Evolutionary conservation across 2,329 filamentous ascomycete genomes (phyloP), one percentile per base, ranked within the genome.

Genomic region (Pseudocercospora cruenta): DNA sequence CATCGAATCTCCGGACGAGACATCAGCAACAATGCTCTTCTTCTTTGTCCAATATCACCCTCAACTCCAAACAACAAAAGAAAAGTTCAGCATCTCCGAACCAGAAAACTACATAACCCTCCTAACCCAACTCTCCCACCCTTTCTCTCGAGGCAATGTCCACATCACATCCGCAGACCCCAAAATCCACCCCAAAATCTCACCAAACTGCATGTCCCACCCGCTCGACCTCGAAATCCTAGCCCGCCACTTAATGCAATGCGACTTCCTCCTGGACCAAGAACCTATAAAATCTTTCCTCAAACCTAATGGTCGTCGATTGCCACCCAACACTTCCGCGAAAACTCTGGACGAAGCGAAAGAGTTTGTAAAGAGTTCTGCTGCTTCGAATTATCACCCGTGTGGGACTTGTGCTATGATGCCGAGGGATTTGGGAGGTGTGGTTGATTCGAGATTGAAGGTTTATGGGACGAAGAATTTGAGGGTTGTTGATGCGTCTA

Each of bases 71-170:
- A 19, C 24, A 21, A 24, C 31, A 8, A 57, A 47, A 24, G 47
- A 57, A 12, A 58, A 58, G 47, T 45, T 58, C 49, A 19, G 49
- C 10, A 55, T 63, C 28, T 8, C 14, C 43, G 62, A 58, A 82
- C 0, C 54, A 19, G 62, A 55, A n/a, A 66, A 66, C 80, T 85
- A 85, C 75, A 78, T 87, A 62, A 88, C 85, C 0, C 82, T 89
- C 2, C 85, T 90, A 58, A 82, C 85, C 7, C 82, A 83, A 62
- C 77, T 86, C 14, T 74, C 85, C 6, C 81, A 82, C 49, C 72
- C 73, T 4, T 63, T 74, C n/a, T 69, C 69, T 5, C 70, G 71
- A 10, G 74, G 74, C 16, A 69, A 53, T 21, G 64, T 71, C 1
- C 74, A 76, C 63, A 73, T 77, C 63, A 67, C 66, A 31, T 65